These are phyloP conservation scores for Picochlorum costavermella DNA, from an alignment of 139 green algal genomes.

Conservation along the genomic window DNA sequence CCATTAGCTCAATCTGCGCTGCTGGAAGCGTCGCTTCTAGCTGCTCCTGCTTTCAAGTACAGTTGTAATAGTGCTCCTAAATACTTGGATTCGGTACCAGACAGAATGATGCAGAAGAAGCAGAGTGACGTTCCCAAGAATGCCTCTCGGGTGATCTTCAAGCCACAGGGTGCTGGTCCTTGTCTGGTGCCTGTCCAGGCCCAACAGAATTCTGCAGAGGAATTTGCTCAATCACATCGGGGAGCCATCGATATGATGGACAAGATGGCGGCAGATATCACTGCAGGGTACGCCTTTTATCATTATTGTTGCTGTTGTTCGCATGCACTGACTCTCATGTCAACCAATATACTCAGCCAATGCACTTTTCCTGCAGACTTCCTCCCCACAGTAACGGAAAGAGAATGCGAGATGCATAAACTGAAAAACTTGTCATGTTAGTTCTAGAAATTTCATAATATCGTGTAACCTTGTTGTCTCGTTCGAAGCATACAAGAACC, in stretches of 20 bases:
- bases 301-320: neutral
- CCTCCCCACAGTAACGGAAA: neutral
- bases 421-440: neutral
- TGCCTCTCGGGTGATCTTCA: too few species aligned
- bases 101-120: neutral
- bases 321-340: neutral
- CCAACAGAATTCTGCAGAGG: neutral
- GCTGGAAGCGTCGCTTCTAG: slow-evolving; percentile 8
- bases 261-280: slow-evolving; percentile 4
- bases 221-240: neutral
- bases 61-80: neutral
- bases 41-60: slow-evolving; percentile 10
- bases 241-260: slow-evolving; percentile 3
- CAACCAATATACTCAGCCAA: neutral
- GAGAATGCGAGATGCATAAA: neutral
- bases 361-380: too few species aligned
- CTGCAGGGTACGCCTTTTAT: neutral
- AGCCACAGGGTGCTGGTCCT: neutral
- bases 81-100: neutral
- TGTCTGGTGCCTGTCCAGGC: neutral
- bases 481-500: neutral
- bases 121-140: neutral
- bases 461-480: neutral
- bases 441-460: slow-evolving; percentile 1
- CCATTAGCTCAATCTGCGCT: slow-evolving; percentile 4